Evolutionary conservation across 129 eudicot species (phyloP).

Genomic region (Centaurea solstitialis): DNA sequence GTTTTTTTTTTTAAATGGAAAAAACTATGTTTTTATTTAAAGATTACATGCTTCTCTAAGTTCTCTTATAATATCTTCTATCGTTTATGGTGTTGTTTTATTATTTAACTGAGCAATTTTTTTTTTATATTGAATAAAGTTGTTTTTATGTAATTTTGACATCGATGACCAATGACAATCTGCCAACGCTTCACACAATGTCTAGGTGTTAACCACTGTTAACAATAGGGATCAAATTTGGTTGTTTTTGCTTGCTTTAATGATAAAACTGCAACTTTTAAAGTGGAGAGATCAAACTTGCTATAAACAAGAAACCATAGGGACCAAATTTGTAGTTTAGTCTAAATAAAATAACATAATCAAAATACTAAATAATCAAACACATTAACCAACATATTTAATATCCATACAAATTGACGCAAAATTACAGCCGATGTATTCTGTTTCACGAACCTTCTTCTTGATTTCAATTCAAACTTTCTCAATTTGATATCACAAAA

Average conservation of each 20-base stretch:
- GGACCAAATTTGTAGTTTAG: too few relatives aligned
- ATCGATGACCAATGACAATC: background rate
- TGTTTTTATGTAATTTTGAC: background rate
- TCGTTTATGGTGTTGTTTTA: background rate
- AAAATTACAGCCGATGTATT: background rate
- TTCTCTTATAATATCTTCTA: too few relatives aligned
- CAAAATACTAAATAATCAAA: background rate
- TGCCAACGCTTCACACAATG: background rate
- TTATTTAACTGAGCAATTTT: background rate
- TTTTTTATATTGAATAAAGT: too few relatives aligned
- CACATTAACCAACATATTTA: background rate
- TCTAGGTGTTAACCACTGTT: too few relatives aligned
- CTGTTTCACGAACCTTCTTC: background rate
- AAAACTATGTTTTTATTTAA: background rate
- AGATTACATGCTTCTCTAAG: too few relatives aligned
- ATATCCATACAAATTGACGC: background rate
- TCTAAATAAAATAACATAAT: too few relatives aligned
- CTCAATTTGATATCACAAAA: background rate
- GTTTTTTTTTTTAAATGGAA: background rate
- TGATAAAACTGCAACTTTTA: too few relatives aligned
- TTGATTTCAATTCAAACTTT: background rate
- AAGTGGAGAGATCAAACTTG: too few relatives aligned
- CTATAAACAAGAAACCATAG: too few relatives aligned
- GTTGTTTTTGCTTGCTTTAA: too few relatives aligned
- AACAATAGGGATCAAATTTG: too few relatives aligned